A percentile compares a stretch with the other conserved stretches of the same genome.
Evolutionary conservation across 2,329 filamentous ascomycete genomes (phyloP).

Genomic region (Penicillium sp.): DNA sequence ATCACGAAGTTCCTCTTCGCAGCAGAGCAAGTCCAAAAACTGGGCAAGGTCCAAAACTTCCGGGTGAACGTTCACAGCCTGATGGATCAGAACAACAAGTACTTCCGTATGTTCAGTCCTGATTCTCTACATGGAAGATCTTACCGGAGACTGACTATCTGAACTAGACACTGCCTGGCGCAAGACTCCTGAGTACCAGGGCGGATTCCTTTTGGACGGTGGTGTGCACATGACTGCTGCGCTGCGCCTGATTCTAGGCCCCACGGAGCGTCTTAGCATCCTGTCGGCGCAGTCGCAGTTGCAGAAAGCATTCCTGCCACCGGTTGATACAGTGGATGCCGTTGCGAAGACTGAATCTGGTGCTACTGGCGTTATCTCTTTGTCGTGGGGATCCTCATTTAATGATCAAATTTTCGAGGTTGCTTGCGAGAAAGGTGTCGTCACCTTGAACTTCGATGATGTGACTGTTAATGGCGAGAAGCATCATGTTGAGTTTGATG

Average conservation of each 20-base stretch:
- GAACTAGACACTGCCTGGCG: conserved; percentile 50
- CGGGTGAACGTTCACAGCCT: conserved; percentile 48
- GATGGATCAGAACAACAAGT: conserved; percentile 54
- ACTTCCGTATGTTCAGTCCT: conserved; percentile 43
- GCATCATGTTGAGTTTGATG: conserved; percentile 49
- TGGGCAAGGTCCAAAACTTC: conserved; percentile 54
- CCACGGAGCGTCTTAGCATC: conserved; percentile 43
- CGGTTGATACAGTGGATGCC: conserved; percentile 59
- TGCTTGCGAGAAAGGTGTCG: conserved; percentile 52
- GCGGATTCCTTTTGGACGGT: conserved; percentile 60
- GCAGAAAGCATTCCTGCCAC: conserved; percentile 53
- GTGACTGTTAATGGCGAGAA: conserved; percentile 39
- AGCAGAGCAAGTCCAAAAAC: conserved; percentile 45
- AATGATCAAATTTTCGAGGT: conserved; percentile 51
- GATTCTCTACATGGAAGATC: not conserved
- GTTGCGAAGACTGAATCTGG: conserved; percentile 50
- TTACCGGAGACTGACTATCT: conserved; percentile 2
- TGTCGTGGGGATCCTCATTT: conserved; percentile 56
- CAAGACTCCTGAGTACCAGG: conserved; percentile 57
- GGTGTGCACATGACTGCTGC: conserved; percentile 58
- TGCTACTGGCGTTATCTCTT: conserved; percentile 50
- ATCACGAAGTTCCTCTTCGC: conserved; percentile 50
- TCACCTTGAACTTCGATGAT: conserved; percentile 44
- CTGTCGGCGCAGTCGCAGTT: conserved; percentile 53
- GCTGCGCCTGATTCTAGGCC: conserved; percentile 51